A percentile compares a stretch with the other conserved stretches of the same genome.
phyloP scores from a whole-genome alignment of 495 filamentous ascomycete species.

The Xylaria cubensis region DNA sequence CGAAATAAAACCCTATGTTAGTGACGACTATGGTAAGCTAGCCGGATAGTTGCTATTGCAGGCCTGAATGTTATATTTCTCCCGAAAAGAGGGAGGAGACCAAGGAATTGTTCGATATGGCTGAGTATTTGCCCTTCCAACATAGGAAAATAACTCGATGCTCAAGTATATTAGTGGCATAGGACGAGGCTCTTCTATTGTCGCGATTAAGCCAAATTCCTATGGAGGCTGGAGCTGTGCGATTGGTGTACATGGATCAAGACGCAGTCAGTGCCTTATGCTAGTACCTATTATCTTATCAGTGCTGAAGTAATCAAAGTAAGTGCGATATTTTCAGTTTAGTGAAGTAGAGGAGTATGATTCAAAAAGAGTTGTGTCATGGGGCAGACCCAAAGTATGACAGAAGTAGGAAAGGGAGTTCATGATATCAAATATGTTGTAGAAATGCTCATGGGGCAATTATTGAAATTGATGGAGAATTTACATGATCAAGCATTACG shows the following conservation, averaged over 20 bases:
- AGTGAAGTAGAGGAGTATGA: background rate
- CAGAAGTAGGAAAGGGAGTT: background rate
- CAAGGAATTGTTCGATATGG: background rate
- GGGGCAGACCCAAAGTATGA: too few species aligned
- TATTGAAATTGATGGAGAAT: background rate
- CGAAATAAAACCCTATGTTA: too few species aligned
- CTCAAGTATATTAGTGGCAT: background rate
- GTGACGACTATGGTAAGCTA: background rate
- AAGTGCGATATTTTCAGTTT: background rate
- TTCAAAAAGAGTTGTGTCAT: background rate
- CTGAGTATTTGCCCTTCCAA: background rate
- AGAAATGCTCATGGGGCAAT: background rate
- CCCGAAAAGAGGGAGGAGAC: background rate
- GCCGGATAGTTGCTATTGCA: background rate
- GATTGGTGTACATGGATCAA: background rate
- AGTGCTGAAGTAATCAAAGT: background rate
- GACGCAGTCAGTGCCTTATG: background rate
- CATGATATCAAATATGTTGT: background rate
- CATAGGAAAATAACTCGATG: background rate
- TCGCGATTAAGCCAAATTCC: background rate
- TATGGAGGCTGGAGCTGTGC: background rate
- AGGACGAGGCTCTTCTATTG: background rate
- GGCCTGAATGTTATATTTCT: background rate
- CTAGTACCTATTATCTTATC: background rate
- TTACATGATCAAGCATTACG: background rate